Percentiles rank a stretch among this genome's conserved stretches.
phyloP scores from a whole-genome alignment of 1,284 basidiomycete species.

The Sporisorium graminicola region DNA sequence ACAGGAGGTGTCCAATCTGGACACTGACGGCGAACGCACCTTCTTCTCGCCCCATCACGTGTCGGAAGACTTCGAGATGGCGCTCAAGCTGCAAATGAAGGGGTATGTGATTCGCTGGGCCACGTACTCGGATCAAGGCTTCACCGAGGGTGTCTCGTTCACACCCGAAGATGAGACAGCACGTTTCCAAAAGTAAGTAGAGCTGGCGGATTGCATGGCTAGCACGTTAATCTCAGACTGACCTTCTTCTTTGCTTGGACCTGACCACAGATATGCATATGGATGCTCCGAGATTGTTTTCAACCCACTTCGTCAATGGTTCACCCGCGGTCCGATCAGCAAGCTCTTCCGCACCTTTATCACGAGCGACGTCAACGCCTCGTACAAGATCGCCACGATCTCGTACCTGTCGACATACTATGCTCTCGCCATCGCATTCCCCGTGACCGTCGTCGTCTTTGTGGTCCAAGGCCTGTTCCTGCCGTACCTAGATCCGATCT shows the following conservation, averaged over 20 bases:
- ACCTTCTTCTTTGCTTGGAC: background rate
- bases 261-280: slow-evolving; percentile 75
- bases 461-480: slow-evolving; percentile 78
- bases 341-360: slow-evolving; percentile 81
- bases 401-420: slow-evolving; percentile 83
- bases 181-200: slow-evolving; percentile 79
- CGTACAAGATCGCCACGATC: slow-evolving; percentile 80
- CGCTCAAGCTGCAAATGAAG: slow-evolving; percentile 70
- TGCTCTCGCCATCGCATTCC: slow-evolving; percentile 79
- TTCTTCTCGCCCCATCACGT: slow-evolving; percentile 85
- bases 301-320: slow-evolving; percentile 76
- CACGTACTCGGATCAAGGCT: slow-evolving; percentile 81
- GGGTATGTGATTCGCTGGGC: slow-evolving; percentile 85
- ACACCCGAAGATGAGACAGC: slow-evolving; percentile 80
- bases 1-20: slow-evolving; percentile 81
- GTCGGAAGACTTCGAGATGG: slow-evolving; percentile 84
- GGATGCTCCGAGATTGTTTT: slow-evolving; percentile 72
- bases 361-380: slow-evolving; percentile 72
- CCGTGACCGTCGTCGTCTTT: slow-evolving; percentile 79
- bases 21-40: slow-evolving; percentile 77
- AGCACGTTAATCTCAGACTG: background rate
- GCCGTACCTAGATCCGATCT: slow-evolving; percentile 78
- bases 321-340: slow-evolving; percentile 80
- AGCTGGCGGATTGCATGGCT: background rate
- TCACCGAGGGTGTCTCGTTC: slow-evolving; percentile 86